Percentiles rank a stretch among this genome's conserved stretches.
phyloP scores from a whole-genome alignment of 2,329 filamentous ascomycete species.

The Penicillium rolfsii region DNA sequence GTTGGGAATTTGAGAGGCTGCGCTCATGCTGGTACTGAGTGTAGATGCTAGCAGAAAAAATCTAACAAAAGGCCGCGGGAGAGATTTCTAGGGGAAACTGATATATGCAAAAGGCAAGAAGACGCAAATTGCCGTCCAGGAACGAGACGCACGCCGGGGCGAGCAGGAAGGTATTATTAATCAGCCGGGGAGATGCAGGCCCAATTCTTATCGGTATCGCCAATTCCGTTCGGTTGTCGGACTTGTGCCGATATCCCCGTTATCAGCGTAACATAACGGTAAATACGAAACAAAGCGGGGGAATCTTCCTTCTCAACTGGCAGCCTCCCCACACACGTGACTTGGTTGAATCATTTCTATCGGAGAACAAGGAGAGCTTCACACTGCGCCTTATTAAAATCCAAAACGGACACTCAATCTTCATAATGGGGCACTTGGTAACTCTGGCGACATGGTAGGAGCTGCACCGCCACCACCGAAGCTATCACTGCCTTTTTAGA shows the following conservation, averaged over 20 bases:
- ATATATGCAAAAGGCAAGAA: neutral
- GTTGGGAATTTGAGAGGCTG: constrained; percentile 53
- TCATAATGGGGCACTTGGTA: constrained; percentile 45
- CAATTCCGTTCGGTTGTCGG: constrained; percentile 19
- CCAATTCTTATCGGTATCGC: constrained; percentile 3
- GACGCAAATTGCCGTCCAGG: neutral
- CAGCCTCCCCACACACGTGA: constrained; percentile 30
- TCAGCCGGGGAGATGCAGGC: constrained; percentile 19
- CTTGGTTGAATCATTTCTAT: constrained; percentile 7
- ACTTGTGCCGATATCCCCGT: constrained; percentile 14
- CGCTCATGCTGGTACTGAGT: constrained; percentile 30
- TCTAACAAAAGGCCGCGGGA: neutral
- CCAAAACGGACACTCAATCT: neutral
- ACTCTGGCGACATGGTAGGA: constrained; percentile 51
- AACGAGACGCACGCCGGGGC: neutral
- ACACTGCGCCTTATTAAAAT: neutral
- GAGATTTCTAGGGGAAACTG: neutral
- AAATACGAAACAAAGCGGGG: constrained; percentile 18
- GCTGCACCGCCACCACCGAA: neutral
- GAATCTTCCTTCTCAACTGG: neutral
- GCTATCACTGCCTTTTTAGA: neutral
- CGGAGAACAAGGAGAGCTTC: constrained; percentile 3
- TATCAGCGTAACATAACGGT: constrained; percentile 3
- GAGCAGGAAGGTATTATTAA: constrained; percentile 21
- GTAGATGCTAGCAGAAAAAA: neutral